Evolutionary conservation across 2,329 filamentous ascomycete species (phyloP).

Genomic region (Mycogone perniciosa): DNA sequence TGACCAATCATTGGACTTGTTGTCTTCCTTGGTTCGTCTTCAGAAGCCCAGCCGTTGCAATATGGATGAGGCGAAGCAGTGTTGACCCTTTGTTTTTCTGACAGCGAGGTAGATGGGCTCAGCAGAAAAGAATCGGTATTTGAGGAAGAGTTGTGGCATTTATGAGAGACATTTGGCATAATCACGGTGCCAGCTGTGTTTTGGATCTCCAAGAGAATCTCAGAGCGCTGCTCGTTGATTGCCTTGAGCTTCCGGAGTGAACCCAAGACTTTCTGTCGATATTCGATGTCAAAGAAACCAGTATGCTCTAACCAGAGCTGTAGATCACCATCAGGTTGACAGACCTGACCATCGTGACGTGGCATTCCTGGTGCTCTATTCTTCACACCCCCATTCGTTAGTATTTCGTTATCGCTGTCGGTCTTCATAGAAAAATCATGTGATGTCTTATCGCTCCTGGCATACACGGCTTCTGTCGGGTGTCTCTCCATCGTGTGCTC

Average conservation of each 20-base stretch:
- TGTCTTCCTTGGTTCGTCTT: too few relatives aligned
- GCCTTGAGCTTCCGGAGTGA: slow-evolving; percentile 13
- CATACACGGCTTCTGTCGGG: too few relatives aligned
- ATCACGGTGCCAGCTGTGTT: neutral
- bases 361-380: neutral
- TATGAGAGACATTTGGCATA: neutral
- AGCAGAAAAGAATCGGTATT: neutral
- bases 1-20: too few relatives aligned
- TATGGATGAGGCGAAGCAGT: too few relatives aligned
- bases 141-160: neutral
- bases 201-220: slow-evolving; percentile 17
- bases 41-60: too few relatives aligned
- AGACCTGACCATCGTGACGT: neutral
- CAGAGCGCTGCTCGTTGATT: slow-evolving; percentile 17
- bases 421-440: neutral
- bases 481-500: too few relatives aligned
- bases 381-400: neutral
- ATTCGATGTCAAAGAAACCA: slow-evolving; percentile 17
- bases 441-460: too few relatives aligned
- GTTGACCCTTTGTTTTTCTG: too few relatives aligned
- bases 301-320: slow-evolving; percentile 22
- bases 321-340: slow-evolving; percentile 12
- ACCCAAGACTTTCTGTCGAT: slow-evolving; percentile 15
- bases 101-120: neutral
- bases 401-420: neutral